Evolutionary conservation across 768 basidiomycete species (phyloP), one percentile per base, ranked within the genome.

Genomic region (Leccinum imitatum): DNA sequence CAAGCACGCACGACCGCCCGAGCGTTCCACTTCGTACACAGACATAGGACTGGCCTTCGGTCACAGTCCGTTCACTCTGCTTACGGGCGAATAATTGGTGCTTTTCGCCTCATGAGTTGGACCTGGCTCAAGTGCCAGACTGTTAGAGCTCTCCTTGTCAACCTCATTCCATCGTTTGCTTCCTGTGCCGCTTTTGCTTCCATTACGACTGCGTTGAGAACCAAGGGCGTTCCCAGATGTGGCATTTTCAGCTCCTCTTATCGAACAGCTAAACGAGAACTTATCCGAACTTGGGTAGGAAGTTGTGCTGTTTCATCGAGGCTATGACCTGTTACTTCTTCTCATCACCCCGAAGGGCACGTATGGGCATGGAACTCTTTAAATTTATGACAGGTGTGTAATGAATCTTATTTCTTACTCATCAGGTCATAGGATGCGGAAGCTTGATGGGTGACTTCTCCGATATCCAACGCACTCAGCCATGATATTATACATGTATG

Each of bases 291-390:
- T 86, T 23, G 85, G 84, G 41, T 74, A 56, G 13, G 5, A 35
- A 35, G 33, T 35, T 14, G 33, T 35, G 73, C 51, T 21, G 10
- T 57, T 47, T 17, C 4, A 5, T n/a, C 30, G 17, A 27, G 23
- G 6, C 3, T 33, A 27, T 14, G 0, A 13, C 4, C 3, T 25
- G 52, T 59, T 23, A 52, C 27, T 41, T 50, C 47, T 61, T 23
- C 59, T 48, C 14, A 15, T 27, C 13, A 11, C 33, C 13, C 15
- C 15, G 37, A 35, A 73, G 70, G 25, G 63, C 70, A 33, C 72
- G 82, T 3, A 69, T 86, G 61, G 81, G 83, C 15, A 75, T 85
- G 25, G 79, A 76, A 54, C 82, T 81, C 63, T 76, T 77, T 13
- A 75, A 80, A 57, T 76, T 77, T 14, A 75, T 80, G 58, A 75